Evolutionary conservation across 78 protist species (phyloP).

Genomic region (Salpingoeca rosetta): DNA sequence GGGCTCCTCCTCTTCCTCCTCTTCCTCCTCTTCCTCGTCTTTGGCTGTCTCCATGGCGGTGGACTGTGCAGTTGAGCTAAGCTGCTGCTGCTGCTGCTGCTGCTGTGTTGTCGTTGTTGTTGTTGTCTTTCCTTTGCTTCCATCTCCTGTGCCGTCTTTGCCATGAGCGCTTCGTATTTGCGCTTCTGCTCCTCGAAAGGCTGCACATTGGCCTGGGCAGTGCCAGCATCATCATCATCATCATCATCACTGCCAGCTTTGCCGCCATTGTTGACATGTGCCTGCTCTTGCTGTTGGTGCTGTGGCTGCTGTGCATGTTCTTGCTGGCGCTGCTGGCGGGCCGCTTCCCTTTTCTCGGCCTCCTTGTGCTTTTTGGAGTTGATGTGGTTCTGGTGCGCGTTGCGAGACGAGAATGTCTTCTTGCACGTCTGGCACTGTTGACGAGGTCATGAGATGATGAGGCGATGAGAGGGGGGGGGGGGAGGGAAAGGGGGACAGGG

Average conservation of each 20-base stretch:
- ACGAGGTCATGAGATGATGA: not conserved
- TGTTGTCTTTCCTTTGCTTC: conserved; percentile 55
- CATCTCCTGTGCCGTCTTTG: conserved; percentile 18
- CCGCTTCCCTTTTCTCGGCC: too few species aligned
- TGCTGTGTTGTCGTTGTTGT: conserved; percentile 48
- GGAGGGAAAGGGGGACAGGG: too few species aligned
- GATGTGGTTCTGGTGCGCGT: not conserved
- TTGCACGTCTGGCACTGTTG: conserved; percentile 13
- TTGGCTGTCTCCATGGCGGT: not conserved
- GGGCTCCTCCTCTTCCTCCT: conserved; percentile 15
- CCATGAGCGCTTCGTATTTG: not conserved
- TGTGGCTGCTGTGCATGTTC: too few species aligned
- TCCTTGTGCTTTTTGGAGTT: not conserved
- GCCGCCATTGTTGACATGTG: too few species aligned
- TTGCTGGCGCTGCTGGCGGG: too few species aligned
- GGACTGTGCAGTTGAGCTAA: not conserved
- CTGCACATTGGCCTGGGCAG: too few species aligned
- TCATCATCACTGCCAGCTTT: too few species aligned
- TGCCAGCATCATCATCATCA: too few species aligned
- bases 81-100: not conserved
- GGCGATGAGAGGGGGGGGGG: too few species aligned
- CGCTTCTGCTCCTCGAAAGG: not conserved
- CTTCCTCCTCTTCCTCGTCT: conserved; percentile 13
- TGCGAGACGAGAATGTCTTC: not conserved
- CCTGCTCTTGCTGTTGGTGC: too few species aligned